Evolutionary conservation across 2,329 filamentous ascomycete genomes (phyloP).

Genomic region (Sordariomycetes sp.): DNA sequence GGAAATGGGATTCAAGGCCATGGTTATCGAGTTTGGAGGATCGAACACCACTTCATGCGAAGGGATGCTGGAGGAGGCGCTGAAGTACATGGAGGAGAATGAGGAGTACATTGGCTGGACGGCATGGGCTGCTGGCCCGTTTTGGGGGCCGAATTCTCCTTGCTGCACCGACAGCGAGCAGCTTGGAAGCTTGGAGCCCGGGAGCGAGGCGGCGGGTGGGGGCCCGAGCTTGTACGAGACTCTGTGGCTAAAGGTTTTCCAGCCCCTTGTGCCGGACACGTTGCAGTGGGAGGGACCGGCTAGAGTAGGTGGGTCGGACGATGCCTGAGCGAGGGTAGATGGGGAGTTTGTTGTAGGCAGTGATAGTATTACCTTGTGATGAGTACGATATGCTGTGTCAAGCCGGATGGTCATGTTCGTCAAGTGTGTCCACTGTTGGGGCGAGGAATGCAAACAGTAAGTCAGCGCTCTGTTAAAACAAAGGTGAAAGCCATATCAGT

Average conservation of each 20-base stretch:
- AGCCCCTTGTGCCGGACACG: conserved; percentile 25
- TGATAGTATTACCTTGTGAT: no score
- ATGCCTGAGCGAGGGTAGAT: no score
- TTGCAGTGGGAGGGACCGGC: conserved; percentile 22
- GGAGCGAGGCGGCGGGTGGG: conserved; percentile 26
- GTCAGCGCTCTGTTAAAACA: no score
- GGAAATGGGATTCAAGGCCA: conserved; percentile 36
- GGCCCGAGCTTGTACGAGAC: conserved; percentile 28
- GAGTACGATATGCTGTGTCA: no score
- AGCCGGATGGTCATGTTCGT: no score
- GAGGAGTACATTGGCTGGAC: conserved; percentile 3
- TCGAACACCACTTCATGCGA: conserved; percentile 3
- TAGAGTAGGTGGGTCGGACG: background rate
- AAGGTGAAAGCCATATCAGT: no score
- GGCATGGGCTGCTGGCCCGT: conserved; percentile 2
- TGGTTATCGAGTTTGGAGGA: conserved; percentile 44
- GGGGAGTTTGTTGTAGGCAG: no score
- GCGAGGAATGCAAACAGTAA: no score
- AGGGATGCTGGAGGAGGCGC: background rate
- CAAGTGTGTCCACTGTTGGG: no score
- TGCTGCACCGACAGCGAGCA: conserved; percentile 23
- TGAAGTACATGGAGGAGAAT: conserved; percentile 4
- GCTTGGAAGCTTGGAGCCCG: conserved; percentile 30
- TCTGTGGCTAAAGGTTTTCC: conserved; percentile 28
- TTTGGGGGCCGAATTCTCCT: conserved; percentile 8